These are phyloP conservation scores for Candida michaelii DNA, from an alignment of 805 yeast species.

Conservation along the genomic window DNA sequence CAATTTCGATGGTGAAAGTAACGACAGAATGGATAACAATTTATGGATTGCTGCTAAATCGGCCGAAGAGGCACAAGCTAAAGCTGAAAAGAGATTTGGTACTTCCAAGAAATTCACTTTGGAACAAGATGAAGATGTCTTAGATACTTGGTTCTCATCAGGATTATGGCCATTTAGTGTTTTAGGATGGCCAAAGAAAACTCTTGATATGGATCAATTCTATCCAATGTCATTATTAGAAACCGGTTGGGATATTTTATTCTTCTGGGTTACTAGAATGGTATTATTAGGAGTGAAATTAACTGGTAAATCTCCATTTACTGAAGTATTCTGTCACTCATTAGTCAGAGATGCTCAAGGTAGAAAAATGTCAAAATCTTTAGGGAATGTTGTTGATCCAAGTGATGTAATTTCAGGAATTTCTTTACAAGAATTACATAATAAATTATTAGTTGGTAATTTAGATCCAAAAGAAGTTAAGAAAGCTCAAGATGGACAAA, in stretches of 20 bases:
- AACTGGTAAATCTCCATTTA: conserved; percentile 90
- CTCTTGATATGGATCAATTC: conserved; percentile 71
- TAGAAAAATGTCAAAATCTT: conserved; percentile 96
- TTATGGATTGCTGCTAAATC: conserved; percentile 92
- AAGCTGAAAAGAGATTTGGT: conserved; percentile 69
- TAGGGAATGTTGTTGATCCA: conserved; percentile 97
- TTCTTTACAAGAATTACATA: conserved; percentile 73
- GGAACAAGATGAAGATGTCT: conserved; percentile 96
- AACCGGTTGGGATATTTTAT: conserved; percentile 98
- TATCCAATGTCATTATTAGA: conserved; percentile 93
- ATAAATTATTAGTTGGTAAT: conserved; percentile 76
- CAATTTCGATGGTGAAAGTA: conserved; percentile 70
- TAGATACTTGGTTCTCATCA: conserved; percentile 98
- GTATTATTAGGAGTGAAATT: conserved; percentile 85
- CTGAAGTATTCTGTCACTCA: conserved; percentile 97
- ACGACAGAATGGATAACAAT: conserved; percentile 59
- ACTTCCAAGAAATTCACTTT: conserved; percentile 68
- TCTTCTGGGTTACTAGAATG: conserved; percentile 99
- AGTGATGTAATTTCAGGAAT: conserved; percentile 91
- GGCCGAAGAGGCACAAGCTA: conserved; percentile 77
- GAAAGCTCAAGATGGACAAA: conserved; percentile 87
- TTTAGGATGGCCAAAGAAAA: conserved; percentile 89
- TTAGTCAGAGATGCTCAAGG: conserved; percentile 99
- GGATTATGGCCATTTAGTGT: conserved; percentile 98
- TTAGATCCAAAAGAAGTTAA: conserved; percentile 85